Conservation (phyloP, 176 grass and related monocot species). For the Thalia dealbata region DNA sequence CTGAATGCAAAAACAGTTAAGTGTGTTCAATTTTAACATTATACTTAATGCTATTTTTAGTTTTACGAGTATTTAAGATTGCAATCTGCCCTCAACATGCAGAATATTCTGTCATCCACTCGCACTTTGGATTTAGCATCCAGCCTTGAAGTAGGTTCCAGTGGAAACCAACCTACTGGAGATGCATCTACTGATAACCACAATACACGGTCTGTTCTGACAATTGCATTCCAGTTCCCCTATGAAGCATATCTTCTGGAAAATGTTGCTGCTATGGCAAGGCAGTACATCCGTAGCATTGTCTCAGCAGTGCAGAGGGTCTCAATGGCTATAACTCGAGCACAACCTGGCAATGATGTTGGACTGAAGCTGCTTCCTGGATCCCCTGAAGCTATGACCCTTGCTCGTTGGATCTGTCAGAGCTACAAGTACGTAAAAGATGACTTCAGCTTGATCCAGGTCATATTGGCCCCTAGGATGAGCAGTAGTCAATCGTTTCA, state of each 20-base stretch:
- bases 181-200: constrained; percentile 29
- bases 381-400: constrained; percentile 65
- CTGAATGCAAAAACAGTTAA: constrained; percentile 88
- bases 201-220: constrained; percentile 70
- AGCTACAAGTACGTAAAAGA: constrained; percentile 71
- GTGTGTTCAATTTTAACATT: constrained; percentile 8
- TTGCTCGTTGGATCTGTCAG: constrained; percentile 82
- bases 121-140: constrained; percentile 57
- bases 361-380: constrained; percentile 58
- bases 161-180: constrained; percentile 29
- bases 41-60: not conserved
- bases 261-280: constrained; percentile 62
- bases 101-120: constrained; percentile 39
- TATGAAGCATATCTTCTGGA: constrained; percentile 88
- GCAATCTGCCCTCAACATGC: not conserved
- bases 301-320: constrained; percentile 87
- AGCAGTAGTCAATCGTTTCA: not conserved
- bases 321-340: constrained; percentile 64
- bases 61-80: not conserved
- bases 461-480: not conserved
- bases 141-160: constrained; percentile 70
- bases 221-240: constrained; percentile 92
- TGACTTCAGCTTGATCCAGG: constrained; percentile 1
- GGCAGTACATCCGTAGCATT: constrained; percentile 81
- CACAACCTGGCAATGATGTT: constrained; percentile 36